Evolutionary conservation across 805 yeast species (phyloP).

Genomic region (Starmerella riodocensis): DNA sequence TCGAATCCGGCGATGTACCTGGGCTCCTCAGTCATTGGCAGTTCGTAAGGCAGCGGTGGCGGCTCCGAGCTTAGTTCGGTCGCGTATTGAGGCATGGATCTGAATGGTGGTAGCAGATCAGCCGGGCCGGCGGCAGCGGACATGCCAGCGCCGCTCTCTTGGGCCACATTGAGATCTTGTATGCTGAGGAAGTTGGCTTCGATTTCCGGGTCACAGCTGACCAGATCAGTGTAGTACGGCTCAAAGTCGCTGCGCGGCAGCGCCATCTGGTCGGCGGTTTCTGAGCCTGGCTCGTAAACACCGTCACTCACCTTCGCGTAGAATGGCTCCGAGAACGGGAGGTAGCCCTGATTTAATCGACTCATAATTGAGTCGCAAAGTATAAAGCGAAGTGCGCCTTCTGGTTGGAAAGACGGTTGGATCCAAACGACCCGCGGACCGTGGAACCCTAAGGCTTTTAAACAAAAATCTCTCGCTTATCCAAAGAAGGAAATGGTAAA

Average conservation of each 20-base stretch:
- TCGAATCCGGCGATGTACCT: constrained; percentile 1
- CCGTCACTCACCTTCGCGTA: background rate
- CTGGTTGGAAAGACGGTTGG: background rate
- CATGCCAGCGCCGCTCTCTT: no score
- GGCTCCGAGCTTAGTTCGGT: constrained; percentile 7
- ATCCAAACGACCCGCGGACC: background rate
- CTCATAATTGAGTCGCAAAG: background rate
- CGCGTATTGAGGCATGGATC: constrained; percentile 1
- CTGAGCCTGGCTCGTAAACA: background rate
- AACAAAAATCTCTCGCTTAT: background rate
- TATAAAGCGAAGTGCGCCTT: no score
- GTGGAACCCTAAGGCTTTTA: background rate
- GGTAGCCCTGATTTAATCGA: background rate
- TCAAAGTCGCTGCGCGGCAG: constrained; percentile 45
- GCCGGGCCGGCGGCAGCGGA: no score
- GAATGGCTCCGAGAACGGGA: constrained; percentile 3
- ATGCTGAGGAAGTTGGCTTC: constrained; percentile 43
- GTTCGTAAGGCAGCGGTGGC: constrained; percentile 2
- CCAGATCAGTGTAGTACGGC: constrained; percentile 32
- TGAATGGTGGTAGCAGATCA: no score
- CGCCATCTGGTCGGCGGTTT: constrained; percentile 28
- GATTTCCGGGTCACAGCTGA: constrained; percentile 37
- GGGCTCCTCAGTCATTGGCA: background rate
- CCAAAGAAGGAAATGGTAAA: constrained; percentile 15
- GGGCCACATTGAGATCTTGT: constrained; percentile 56